Percentiles rank a stretch among this genome's conserved stretches.
Evolutionary conservation across 495 filamentous ascomycete genomes (phyloP).

Genomic region (Annulohypoxylon stygium): DNA sequence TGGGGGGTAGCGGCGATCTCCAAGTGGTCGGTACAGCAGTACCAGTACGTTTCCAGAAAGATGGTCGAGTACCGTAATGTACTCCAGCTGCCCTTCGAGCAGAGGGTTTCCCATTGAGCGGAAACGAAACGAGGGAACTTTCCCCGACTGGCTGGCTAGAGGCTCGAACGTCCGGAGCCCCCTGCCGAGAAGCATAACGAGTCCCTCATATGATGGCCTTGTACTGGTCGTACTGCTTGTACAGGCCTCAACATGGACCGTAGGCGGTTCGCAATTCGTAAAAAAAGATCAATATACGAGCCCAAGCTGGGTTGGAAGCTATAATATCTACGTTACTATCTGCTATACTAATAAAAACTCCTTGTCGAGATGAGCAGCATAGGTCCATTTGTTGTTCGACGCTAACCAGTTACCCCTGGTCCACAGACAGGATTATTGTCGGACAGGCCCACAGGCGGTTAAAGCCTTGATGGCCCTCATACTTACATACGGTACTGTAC

Average conservation of each 20-base stretch:
- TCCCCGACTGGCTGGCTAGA: conserved; percentile 23
- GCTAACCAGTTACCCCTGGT: conserved; percentile 46
- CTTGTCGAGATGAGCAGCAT: conserved; percentile 38
- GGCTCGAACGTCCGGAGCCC: conserved; percentile 19
- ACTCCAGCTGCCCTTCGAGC: conserved; percentile 23
- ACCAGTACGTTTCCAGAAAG: conserved; percentile 39
- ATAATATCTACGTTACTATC: conserved; percentile 38
- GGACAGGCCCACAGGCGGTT: conserved; percentile 47
- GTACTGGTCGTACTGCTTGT: conserved; percentile 6
- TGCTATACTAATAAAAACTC: conserved; percentile 42
- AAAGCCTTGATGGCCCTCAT: conserved; percentile 42
- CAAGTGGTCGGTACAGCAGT: conserved; percentile 46
- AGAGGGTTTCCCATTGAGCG: conserved; percentile 21
- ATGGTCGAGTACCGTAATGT: conserved; percentile 35
- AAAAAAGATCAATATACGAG: conserved; percentile 6
- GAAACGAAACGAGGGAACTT: conserved; percentile 29
- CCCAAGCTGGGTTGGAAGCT: conserved; percentile 18
- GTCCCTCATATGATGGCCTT: conserved; percentile 11
- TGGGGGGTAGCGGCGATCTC: conserved; percentile 50
- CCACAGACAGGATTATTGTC: conserved; percentile 44
- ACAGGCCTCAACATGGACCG: conserved; percentile 15
- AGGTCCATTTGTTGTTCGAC: conserved; percentile 46
- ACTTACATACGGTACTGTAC: conserved; percentile 35
- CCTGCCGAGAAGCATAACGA: conserved; percentile 30
- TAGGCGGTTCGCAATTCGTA: conserved; percentile 19